Evolutionary conservation across 1,284 basidiomycete species (phyloP), one percentile per base, ranked within the genome.

Genomic region (Rhizopogon parksii): DNA sequence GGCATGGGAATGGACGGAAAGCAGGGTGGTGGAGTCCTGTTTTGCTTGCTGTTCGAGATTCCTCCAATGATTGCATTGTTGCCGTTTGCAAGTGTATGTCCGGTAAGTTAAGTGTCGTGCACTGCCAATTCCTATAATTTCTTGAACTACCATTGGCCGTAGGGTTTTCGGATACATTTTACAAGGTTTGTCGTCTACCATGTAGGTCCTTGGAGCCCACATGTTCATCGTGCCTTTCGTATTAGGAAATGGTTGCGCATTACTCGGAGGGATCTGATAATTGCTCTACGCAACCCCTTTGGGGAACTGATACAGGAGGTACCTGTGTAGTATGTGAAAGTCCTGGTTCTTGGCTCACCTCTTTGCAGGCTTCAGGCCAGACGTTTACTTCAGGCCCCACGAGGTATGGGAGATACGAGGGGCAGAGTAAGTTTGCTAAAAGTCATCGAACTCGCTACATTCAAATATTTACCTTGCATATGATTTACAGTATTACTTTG

Each of bases 351-450:
- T 40, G 19, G 37, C 36, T 32, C 34, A 45, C 42, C 15, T 21
- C 14, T 37, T 40, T 49, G 32, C 40, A 83, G 91, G 84, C 0
- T 80, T 91, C 25, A 75, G 68, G 46, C 94, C 94, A 0, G 80
- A 88, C 55, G 82, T 94, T 3, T 95, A 88, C 75, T 94, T 95
- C 68, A 77, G 78, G 56, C 93, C 94, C 3, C 72, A 73, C 52
- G 90, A 95, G 65, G 89, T 94, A 32, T 95, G 92, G 91, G 91
- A 95, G 70, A 86, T 96, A 53, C 79, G 88, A 19, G 91, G 91
- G 15, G 92, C 94, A 48, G 91, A 95, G 88, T 91, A 61, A 67
- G 78, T 68, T 36, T 46, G 27, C 19, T 45, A 9, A 17, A 32
- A 14, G 15, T 8, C 6, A 32, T 40, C 48, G 32, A 21, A 24